Evolutionary conservation across 1,284 basidiomycete genomes (phyloP).

Genomic region (Ustilago lituana): DNA sequence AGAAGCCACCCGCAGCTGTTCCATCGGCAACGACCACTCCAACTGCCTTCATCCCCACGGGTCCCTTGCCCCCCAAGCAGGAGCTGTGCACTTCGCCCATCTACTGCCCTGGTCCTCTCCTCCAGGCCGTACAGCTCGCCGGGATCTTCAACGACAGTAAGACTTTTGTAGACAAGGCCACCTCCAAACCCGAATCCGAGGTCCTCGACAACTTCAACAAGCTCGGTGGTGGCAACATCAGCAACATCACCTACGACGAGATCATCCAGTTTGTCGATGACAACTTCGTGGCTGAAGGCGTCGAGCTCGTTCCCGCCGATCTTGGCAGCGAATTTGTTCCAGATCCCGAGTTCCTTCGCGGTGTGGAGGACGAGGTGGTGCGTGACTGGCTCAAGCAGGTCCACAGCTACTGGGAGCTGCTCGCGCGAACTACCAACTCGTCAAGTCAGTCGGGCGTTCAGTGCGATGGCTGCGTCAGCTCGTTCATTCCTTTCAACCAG

Average conservation of each 20-base stretch:
- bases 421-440: slow-evolving; percentile 79
- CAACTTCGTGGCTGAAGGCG: slow-evolving; percentile 86
- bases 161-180: slow-evolving; percentile 82
- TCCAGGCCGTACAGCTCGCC: slow-evolving; percentile 79
- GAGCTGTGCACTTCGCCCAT: slow-evolving; percentile 52
- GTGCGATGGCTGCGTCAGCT: slow-evolving; percentile 77
- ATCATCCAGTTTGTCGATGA: slow-evolving; percentile 76
- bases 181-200: slow-evolving; percentile 69
- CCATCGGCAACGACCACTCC: slow-evolving; percentile 36
- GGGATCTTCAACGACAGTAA: slow-evolving; percentile 82
- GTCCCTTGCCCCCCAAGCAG: slow-evolving; percentile 37
- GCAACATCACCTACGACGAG: slow-evolving; percentile 70
- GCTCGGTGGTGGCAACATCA: slow-evolving; percentile 70
- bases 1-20: slow-evolving; percentile 40
- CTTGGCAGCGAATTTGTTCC: slow-evolving; percentile 73
- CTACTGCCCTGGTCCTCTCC: slow-evolving; percentile 61
- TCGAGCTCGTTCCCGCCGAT: slow-evolving; percentile 77
- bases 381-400: slow-evolving; percentile 80
- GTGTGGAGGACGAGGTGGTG: slow-evolving; percentile 78
- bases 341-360: slow-evolving; percentile 76
- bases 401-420: slow-evolving; percentile 81
- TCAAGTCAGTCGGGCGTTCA: slow-evolving; percentile 72
- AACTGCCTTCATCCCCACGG: slow-evolving; percentile 31
- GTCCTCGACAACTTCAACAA: slow-evolving; percentile 78
- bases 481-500: slow-evolving; percentile 83